These are phyloP conservation scores for Entoloma clypeatum DNA, from an alignment of 1,284 basidiomycete species.

Conservation along the genomic window DNA sequence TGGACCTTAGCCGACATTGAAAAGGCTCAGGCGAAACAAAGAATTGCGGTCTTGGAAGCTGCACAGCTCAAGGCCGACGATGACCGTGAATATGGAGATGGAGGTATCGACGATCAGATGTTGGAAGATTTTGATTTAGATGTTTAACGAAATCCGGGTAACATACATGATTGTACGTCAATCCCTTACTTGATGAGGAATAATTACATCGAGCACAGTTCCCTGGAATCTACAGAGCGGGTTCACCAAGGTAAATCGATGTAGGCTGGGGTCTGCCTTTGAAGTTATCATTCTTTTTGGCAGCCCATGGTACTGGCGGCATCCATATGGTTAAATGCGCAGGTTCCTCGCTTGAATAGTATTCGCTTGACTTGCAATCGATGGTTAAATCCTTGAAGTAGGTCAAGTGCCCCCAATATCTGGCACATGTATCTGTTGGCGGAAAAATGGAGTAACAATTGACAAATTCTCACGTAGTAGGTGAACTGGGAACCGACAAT, in stretches of 20 bases:
- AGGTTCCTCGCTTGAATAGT: slow-evolving; percentile 44
- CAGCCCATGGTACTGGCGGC: slow-evolving; percentile 53
- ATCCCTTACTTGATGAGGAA: slow-evolving; percentile 6
- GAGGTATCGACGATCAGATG: slow-evolving; percentile 67
- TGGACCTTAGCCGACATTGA: slow-evolving; percentile 91
- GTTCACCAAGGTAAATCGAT: slow-evolving; percentile 7
- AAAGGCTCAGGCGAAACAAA: slow-evolving; percentile 77
- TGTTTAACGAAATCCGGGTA: slow-evolving; percentile 14
- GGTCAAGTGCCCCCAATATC: slow-evolving; percentile 56
- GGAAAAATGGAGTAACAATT: no score
- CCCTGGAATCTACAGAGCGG: slow-evolving; percentile 33
- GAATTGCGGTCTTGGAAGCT: slow-evolving; percentile 48
- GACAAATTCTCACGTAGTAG: no score
- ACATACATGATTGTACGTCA: slow-evolving; percentile 8
- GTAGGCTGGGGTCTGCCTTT: slow-evolving; percentile 29
- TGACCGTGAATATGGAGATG: slow-evolving; percentile 65
- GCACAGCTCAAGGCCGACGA: slow-evolving; percentile 39
- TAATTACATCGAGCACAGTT: slow-evolving; percentile 39
- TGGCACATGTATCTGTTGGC: no score
- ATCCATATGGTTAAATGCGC: slow-evolving; percentile 41
- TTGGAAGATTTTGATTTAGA: slow-evolving; percentile 56
- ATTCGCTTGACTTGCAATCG: slow-evolving; percentile 49
- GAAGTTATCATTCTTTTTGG: slow-evolving; percentile 33
- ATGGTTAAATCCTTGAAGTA: slow-evolving; percentile 46
- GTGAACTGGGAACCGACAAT: no score